phyloP scores from a whole-genome alignment of 2,329 filamentous ascomycete genomes.

The Calonectria hawksworthii region DNA sequence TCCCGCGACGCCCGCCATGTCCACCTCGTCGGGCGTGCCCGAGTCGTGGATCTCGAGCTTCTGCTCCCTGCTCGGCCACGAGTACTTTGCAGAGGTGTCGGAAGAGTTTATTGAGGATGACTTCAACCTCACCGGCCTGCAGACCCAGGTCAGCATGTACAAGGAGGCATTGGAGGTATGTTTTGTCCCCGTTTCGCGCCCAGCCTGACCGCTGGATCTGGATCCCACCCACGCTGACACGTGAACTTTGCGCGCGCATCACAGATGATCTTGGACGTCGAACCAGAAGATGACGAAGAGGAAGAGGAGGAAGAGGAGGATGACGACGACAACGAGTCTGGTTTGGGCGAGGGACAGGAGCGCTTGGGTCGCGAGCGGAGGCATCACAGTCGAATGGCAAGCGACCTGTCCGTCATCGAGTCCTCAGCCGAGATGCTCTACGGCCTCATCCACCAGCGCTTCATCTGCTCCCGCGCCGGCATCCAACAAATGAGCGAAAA shows the following conservation, averaged over 20 bases:
- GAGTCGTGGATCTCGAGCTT: conserved; percentile 99
- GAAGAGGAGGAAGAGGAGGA: conserved; percentile 85
- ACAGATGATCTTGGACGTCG: conserved; percentile 97
- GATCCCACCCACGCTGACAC: conserved; percentile 9
- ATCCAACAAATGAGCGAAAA: conserved; percentile 99
- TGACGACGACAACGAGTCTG: conserved; percentile 80
- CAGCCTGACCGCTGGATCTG: neutral
- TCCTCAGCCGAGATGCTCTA: conserved; percentile 98
- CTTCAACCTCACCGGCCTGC: conserved; percentile 96
- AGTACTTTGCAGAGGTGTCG: conserved; percentile 98
- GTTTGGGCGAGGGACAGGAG: conserved; percentile 70
- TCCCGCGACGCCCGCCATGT: conserved; percentile 59
- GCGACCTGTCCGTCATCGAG: conserved; percentile 95
- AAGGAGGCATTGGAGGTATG: conserved; percentile 92
- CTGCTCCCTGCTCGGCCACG: conserved; percentile 94
- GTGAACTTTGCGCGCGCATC: conserved; percentile 18
- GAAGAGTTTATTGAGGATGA: conserved; percentile 99
- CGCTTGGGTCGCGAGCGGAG: conserved; percentile 73
- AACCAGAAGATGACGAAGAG: conserved; percentile 94
- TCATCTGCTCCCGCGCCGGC: conserved; percentile 95
- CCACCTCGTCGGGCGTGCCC: conserved; percentile 71
- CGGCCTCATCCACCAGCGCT: conserved; percentile 97
- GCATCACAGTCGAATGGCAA: conserved; percentile 87
- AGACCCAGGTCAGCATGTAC: conserved; percentile 97
- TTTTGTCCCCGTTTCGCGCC: conserved; percentile 1